Base-by-base conservation (phyloP, 257 asterid species). In the Nicotiana otophora region DNA sequence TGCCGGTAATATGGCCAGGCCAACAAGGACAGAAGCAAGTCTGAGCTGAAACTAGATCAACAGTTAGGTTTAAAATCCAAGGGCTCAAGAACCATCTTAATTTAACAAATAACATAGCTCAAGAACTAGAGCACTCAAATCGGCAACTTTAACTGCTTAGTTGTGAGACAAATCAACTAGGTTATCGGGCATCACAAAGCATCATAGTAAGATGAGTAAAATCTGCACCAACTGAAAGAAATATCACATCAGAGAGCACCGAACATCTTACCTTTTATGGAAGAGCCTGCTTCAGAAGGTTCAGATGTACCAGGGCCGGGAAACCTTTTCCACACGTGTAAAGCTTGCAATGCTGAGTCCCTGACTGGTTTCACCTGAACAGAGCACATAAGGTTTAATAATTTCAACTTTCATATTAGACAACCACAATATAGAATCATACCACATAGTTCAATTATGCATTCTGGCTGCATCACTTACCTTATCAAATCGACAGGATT, bases 401-500 rank as follows among this genome's bases (percentile, higher is more conserved):
- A n/a, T 62, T 81, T 69, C 82, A 80, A 81, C 81, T 81, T 61
- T 76, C 51, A 69, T 86, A 28, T 51, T 39, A 75, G 80, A 28
- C 80, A 51, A 87, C 84, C 77, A 77, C 14, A 12, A 75, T 46
- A 67, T 48, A 57, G 86, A 87, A 80, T 81, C 74, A 72, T 78
- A 33, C 10, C 69, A 70, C 85, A 69, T 36, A 61, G 60, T 23
- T 60, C 67, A 63, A 62, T 76, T 74, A 51, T 62, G 85, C 61
- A 82, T 80, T 60, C 60, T 34, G 20, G 82, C 55, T 75, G 80
- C 54, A 61, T 66, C 77, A 30, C 84, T 48, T 74, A 94, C 98
- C 99, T 96, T 96, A 87, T 96, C 99, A 34, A 94, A 96, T 72
- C 98, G 98, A 81, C 98, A 96, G 48, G 98, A 88, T 89, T 94